phyloP scores from a whole-genome alignment of 345 rosid species.

The Eucalyptus decipiens region DNA sequence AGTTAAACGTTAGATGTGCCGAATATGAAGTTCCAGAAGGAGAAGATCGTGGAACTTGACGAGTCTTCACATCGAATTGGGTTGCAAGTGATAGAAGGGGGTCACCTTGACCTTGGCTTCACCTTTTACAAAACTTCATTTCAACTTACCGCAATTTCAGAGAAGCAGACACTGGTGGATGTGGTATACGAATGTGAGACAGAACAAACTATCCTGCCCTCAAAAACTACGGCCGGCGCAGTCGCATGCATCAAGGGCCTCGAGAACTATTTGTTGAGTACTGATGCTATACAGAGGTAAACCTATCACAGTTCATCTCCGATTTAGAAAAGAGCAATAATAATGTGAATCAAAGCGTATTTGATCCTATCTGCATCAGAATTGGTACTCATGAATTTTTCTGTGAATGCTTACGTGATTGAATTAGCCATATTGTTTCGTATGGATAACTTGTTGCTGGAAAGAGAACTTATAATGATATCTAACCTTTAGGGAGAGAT shows the following conservation, averaged over 20 bases:
- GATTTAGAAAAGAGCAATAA: not conserved
- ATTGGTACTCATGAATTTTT: not conserved
- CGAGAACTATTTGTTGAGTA: constrained; percentile 1
- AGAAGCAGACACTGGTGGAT: constrained; percentile 4
- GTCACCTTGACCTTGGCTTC: constrained; percentile 19
- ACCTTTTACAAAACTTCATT: constrained; percentile 9
- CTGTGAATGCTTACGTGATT: not conserved
- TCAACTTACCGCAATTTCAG: constrained; percentile 6
- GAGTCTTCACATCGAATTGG: constrained; percentile 6
- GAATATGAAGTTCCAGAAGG: constrained; percentile 18
- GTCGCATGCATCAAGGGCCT: not conserved
- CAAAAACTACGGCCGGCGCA: not conserved
- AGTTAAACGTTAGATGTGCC: not conserved
- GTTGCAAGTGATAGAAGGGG: constrained; percentile 20
- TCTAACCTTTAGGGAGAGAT: not conserved
- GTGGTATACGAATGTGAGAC: constrained; percentile 4
- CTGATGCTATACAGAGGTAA: not conserved
- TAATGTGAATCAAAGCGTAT: not conserved
- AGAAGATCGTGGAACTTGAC: constrained; percentile 16
- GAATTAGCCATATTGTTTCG: not conserved
- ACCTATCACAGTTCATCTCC: not conserved
- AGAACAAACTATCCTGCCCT: not conserved
- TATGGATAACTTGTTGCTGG: not conserved
- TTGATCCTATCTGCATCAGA: not conserved
- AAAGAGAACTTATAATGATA: not conserved